Evolutionary conservation across 495 filamentous ascomycete species (phyloP), one percentile per base, ranked within the genome.

Genomic region (Chaetomidium leptoderma): DNA sequence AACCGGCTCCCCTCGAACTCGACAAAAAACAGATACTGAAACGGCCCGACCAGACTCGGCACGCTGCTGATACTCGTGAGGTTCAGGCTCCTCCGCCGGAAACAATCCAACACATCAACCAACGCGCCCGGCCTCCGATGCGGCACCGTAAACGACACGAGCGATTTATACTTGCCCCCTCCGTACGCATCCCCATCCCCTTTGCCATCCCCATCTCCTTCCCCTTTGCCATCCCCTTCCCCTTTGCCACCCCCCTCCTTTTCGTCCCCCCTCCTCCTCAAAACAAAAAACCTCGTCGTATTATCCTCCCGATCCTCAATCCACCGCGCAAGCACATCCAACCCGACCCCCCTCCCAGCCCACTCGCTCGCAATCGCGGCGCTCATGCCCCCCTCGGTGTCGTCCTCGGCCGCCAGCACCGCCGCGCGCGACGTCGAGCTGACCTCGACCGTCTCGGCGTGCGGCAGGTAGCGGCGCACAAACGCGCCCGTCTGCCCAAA

Each of bases 21-120:
- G 21, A 96, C 86, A 70, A 98, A 87, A 72, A 97, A 97, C 26
- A 96, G 81, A 73, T 98, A 98, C 66, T 92, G 84, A 86, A 95
- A 97, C 29, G 86, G 81, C 53, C 73, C 72, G 42, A 81, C 74
- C 59, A 88, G 77, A 63, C 87, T 92, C 14, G 93, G 93, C 61
- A 95, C 73, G 56, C 88, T 88, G 60, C 87, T 90, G 68, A 97
- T 96, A 69, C 87, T 92, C 14, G 92, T 96, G 35, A 98, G 75
- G 68, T 97, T 97, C 43, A 97, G 70, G 0, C 78, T 76, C 62
- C 80, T 76, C 10, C 72, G 70, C 63, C 86, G 83, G 72, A 98
- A 97, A 40, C 90, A 86, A 39, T 84, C 76, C 54, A 98, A 74
- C 19, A 86, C 85, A 64, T 91, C 81, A 13, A 90, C 91, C 59